Conservation (phyloP, 2,329 filamentous ascomycete species). For the Myriosclerotinia scirpicola region DNA sequence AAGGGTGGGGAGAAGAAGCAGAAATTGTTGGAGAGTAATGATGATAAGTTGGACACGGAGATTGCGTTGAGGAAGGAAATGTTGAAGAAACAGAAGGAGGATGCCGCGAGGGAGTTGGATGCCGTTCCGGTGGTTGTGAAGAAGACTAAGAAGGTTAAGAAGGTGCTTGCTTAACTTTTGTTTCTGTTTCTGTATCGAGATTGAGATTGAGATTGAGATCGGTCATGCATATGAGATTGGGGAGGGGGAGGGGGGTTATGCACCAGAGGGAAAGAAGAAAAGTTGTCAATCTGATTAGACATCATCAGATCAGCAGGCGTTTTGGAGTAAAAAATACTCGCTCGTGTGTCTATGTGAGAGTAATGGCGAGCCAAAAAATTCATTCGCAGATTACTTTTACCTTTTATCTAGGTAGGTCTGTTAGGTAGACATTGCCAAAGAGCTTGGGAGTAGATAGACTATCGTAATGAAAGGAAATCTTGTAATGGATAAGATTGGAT, state of each 20-base stretch:
- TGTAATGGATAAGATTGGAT: not conserved
- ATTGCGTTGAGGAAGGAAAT: slow-evolving; percentile 42
- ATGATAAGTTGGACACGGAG: slow-evolving; percentile 41
- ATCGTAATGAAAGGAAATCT: slow-evolving; percentile 16
- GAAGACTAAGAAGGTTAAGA: slow-evolving; percentile 34
- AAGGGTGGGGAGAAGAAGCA: slow-evolving; percentile 42
- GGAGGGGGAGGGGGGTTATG: no score
- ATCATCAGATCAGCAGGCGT: slow-evolving; percentile 18
- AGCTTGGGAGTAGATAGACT: slow-evolving; percentile 6
- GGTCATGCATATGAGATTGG: no score
- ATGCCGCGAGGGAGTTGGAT: slow-evolving; percentile 36
- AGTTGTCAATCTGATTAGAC: slow-evolving; percentile 1
- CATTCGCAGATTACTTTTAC: slow-evolving; percentile 7
- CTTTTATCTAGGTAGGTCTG: not conserved
- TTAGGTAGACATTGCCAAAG: not conserved
- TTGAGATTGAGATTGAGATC: no score
- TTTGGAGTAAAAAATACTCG: slow-evolving; percentile 17
- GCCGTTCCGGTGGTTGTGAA: slow-evolving; percentile 35
- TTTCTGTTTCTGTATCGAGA: not conserved
- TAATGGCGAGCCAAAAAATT: slow-evolving; percentile 6
- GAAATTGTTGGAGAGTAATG: slow-evolving; percentile 39
- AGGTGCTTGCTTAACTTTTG: slow-evolving; percentile 28
- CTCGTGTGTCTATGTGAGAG: not conserved
- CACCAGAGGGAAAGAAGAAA: not conserved
- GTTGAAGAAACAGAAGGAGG: slow-evolving; percentile 43